phyloP scores from a whole-genome alignment of 371 early-diverging fungal genomes.

The Funneliformis caledonium region DNA sequence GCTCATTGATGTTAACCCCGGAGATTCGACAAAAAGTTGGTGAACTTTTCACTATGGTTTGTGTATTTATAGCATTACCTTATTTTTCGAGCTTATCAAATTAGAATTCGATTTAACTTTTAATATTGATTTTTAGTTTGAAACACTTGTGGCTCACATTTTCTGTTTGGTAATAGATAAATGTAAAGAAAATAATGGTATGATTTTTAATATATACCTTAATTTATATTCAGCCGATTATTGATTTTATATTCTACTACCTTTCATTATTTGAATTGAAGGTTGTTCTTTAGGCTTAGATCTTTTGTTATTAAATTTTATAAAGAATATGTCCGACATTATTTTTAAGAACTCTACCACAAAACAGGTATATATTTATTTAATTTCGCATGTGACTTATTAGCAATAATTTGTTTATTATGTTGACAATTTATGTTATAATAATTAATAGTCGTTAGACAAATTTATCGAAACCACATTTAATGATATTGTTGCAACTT shows the following conservation, averaged over 20 bases:
- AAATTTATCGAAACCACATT: slow-evolving; percentile 7
- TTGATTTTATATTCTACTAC: neutral
- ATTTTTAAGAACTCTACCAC: slow-evolving; percentile 49
- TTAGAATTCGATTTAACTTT: neutral
- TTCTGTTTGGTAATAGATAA: neutral
- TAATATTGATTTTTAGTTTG: neutral
- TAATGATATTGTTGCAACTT: neutral
- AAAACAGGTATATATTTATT: slow-evolving; percentile 37
- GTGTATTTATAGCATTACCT: neutral
- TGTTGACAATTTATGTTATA: neutral
- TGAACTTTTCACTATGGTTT: neutral
- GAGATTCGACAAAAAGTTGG: neutral
- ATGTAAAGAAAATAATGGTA: slow-evolving; percentile 21
- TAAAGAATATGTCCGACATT: slow-evolving; percentile 52
- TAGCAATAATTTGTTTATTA: neutral
- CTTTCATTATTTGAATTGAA: slow-evolving; percentile 15
- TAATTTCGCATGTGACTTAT: neutral
- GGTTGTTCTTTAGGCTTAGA: slow-evolving; percentile 46
- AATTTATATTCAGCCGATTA: neutral
- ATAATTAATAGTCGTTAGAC: slow-evolving; percentile 15
- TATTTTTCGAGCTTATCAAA: neutral
- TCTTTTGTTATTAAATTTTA: slow-evolving; percentile 46
- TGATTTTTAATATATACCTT: neutral
- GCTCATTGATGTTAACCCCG: neutral
- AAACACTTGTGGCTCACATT: neutral